Evolutionary conservation across 2,329 filamentous ascomycete genomes (phyloP), one percentile per base, ranked within the genome.

Genomic region (Diaporthe citrichinensis): DNA sequence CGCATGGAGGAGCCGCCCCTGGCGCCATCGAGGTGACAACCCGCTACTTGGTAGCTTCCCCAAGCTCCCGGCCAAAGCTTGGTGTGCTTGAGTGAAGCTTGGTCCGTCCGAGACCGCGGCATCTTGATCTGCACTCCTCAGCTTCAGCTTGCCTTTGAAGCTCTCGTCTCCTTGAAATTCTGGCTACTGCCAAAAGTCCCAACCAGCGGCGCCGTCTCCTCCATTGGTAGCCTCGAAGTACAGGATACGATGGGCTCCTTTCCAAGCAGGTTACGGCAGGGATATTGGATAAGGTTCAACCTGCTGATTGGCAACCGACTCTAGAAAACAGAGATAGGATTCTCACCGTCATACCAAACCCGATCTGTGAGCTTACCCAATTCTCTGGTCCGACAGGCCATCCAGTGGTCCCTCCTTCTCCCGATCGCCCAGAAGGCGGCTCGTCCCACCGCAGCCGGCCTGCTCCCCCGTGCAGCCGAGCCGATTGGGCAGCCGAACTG

Each of bases 231-330:
- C 10, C 51, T 1, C 28, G 14, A 57, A 23, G 28, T 0, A 28
- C 12, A 15, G 7, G 53, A 17, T 4, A 7, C 53, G 25, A 57
- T 34, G 53, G 10, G 20, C 17, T 28, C 14, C 17, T 17, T 31
- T 57, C 10, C 12, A 23, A 34, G 31, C 1, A 9, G 15, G 31
- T 39, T 39, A 12, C 31, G 25, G n/a, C 67, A 71, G n/a, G 49
- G 67, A 6, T 71, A 51, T 20, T 12, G 9, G 67, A 55, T 44
- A 31, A 57, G 67, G 0, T 28, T 44, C 23, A 12, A 20, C 15
- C n/a, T 8, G 9, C 51, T 57, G 51, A 71, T 71, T 71, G 67
- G 67, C 49, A 55, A 57, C 53, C 12, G 49, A 55, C 34, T 34
- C 34, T 25, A 34, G 34, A n/a, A 5, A 59, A 25, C 20, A 36